Conservation (phyloP, 1,284 basidiomycete species). For the Trichosporon inkin region DNA sequence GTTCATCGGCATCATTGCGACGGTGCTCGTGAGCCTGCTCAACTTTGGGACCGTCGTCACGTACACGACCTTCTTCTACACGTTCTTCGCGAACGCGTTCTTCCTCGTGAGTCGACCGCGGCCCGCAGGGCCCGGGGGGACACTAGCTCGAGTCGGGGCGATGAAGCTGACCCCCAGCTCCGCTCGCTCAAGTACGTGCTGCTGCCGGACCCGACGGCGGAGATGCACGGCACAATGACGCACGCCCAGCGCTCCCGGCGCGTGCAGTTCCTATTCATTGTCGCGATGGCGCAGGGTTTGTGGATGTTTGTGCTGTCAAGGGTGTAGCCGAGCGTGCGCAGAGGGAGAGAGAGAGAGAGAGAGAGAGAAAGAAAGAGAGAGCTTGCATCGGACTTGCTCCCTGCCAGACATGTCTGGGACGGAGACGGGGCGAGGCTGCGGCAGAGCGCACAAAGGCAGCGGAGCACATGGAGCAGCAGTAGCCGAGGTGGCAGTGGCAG, state of each 20-base stretch:
- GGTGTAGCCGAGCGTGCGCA: conserved; percentile 46
- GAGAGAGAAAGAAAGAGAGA: no score
- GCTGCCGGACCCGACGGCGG: conserved; percentile 63
- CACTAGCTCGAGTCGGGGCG: no score
- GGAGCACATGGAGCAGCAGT: no score
- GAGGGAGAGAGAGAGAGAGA: no score
- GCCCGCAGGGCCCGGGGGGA: neutral
- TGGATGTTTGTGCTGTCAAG: conserved; percentile 75
- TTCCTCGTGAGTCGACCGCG: conserved; percentile 66
- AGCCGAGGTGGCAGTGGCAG: no score
- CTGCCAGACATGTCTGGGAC: no score
- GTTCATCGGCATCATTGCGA: conserved; percentile 66
- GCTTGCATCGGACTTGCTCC: no score
- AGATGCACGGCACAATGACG: conserved; percentile 62
- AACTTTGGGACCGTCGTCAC: conserved; percentile 63
- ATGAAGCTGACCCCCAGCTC: conserved; percentile 52
- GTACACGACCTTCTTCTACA: conserved; percentile 71
- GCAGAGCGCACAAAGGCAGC: no score
- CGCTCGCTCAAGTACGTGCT: conserved; percentile 87
- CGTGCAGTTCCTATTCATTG: conserved; percentile 75
- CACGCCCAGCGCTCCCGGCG: conserved; percentile 74
- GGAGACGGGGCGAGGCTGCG: no score
- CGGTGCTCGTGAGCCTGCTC: conserved; percentile 44
- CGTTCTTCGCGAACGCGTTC: conserved; percentile 83
- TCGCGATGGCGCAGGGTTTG: conserved; percentile 67